These are phyloP conservation scores for Camelina sativa DNA, from an alignment of 345 rosid genomes.

Conservation along the genomic window DNA sequence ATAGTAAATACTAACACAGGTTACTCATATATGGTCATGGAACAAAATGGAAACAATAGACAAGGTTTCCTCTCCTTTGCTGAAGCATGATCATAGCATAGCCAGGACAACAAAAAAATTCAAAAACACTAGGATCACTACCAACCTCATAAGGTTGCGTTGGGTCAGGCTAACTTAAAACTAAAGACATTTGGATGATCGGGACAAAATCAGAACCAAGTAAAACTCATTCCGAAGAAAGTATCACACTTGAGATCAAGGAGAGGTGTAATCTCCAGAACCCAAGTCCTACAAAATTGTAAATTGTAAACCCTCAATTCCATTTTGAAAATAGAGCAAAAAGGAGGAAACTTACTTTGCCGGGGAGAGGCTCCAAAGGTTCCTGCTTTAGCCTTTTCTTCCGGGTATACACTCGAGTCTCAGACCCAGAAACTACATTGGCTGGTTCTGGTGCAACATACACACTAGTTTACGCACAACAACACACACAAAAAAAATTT, in stretches of 20 bases:
- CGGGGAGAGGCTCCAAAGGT: conserved; percentile 37
- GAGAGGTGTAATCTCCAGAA: conserved; percentile 9
- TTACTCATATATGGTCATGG: neutral
- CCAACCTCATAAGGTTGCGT: neutral
- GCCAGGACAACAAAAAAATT: neutral
- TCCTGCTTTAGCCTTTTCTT: too few relatives aligned
- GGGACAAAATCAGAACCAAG: neutral
- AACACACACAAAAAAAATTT: too few relatives aligned
- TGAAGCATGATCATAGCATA: neutral
- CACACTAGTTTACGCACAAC: too few relatives aligned
- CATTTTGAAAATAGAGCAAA: neutral
- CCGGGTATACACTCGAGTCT: too few relatives aligned
- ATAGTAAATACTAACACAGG: neutral
- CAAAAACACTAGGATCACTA: neutral
- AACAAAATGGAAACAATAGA: conserved; percentile 11
- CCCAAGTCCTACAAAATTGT: neutral
- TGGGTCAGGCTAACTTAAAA: neutral
- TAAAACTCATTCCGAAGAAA: neutral
- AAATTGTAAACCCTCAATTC: neutral
- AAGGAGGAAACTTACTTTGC: conserved; percentile 19
- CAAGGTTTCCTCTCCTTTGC: conserved; percentile 15
- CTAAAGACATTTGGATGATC: neutral
- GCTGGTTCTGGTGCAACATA: too few relatives aligned
- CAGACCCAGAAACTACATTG: too few relatives aligned
- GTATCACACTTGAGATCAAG: conserved; percentile 5